These are phyloP conservation scores for Penicillium paneum DNA, from an alignment of 2,329 filamentous ascomycete species.

Conservation along the genomic window DNA sequence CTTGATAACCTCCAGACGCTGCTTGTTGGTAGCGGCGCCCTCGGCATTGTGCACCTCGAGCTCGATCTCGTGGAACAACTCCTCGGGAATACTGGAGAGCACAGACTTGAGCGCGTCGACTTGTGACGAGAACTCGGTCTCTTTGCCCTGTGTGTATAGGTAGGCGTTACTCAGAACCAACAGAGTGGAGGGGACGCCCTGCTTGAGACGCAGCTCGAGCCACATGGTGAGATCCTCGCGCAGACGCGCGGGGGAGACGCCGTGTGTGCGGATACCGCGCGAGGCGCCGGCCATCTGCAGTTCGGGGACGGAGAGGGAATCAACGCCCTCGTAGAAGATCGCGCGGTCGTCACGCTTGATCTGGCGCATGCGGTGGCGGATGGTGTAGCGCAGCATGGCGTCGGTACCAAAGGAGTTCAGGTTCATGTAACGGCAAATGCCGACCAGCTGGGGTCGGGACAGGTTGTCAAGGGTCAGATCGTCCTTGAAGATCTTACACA, in stretches of 20 bases:
- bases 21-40: conserved; percentile 96
- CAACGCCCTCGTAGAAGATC: conserved; percentile 90
- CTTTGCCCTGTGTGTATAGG: conserved; percentile 81
- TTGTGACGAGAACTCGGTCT: conserved; percentile 78
- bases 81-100: conserved; percentile 90
- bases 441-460: conserved; percentile 90
- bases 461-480: conserved; percentile 96
- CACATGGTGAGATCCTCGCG: conserved; percentile 88
- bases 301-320: conserved; percentile 87
- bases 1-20: conserved; percentile 94
- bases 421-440: conserved; percentile 98
- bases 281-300: conserved; percentile 88
- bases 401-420: conserved; percentile 96
- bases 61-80: conserved; percentile 99
- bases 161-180: conserved; percentile 96
- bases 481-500: conserved; percentile 98
- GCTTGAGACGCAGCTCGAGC: conserved; percentile 88
- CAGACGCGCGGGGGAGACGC: conserved; percentile 81
- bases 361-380: conserved; percentile 96
- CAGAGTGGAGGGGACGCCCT: conserved; percentile 93
- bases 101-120: conserved; percentile 92
- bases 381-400: conserved; percentile 94
- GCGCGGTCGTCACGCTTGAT: conserved; percentile 97
- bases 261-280: conserved; percentile 87
- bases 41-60: conserved; percentile 96